Base-by-base conservation (phyloP, 257 asterid species). In the Ophiorrhiza pumila region DNA sequence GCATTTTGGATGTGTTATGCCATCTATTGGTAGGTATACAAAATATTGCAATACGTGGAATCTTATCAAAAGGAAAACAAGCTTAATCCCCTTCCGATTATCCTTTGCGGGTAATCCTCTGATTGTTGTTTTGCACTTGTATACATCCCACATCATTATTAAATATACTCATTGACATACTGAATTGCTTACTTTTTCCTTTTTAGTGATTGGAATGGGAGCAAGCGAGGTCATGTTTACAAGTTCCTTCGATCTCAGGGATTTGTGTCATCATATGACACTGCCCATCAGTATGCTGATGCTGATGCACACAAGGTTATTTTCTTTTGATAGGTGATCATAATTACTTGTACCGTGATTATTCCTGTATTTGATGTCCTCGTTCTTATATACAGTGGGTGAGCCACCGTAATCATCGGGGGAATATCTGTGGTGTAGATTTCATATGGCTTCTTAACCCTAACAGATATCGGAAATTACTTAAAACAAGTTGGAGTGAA, bases 391-490 rank as follows among this genome's bases (percentile, higher is more conserved):
- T 82, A 80, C 78, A 95, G 99, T 95, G 99, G 99, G 89, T 92
- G 69, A 95, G 98, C 80, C 98, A 95, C 74, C 97, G 97, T 25
- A 95, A 95, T 86, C 99, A 95, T 76, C 97, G 97, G 12, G 99
- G 99, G 42, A 95, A 95, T 82, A 89, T 95, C 72, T 95, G 99
- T 65, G 99, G 98, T 4, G 99, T 95, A 22, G 99, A 95, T 83
- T 95, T 95, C 63, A 95, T 95, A 83, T 95, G 99, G 99, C 99
- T 95, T 82, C 97, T 95, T 43, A 95, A 95, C 74, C 99, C 99
- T 37, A 89, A 90, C 45, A 80, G 90, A 69, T 90, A 95, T 80
- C 80, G 96, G 75, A 90, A 95, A 83, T 76, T 92, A 83, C 91
- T 95, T 45, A 88, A 87, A 85, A 83, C 96, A 74, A 95, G 98